These are phyloP conservation scores for Microbotryum saponariae DNA, from an alignment of 1,284 basidiomycete species.

Conservation along the genomic window DNA sequence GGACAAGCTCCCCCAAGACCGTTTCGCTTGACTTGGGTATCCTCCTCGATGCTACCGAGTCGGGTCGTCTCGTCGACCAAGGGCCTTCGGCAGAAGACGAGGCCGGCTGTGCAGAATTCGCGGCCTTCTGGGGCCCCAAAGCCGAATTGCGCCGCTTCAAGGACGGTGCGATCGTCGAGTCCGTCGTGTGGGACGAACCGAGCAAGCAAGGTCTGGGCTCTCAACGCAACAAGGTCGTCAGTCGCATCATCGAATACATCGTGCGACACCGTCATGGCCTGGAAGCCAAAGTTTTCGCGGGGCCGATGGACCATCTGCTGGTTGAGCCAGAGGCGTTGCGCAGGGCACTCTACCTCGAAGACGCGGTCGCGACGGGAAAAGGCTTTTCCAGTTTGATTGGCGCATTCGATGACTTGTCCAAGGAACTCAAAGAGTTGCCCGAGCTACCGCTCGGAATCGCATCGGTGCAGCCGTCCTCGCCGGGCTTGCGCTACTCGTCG, in stretches of 20 bases:
- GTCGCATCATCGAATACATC: constrained; percentile 64
- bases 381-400: constrained; percentile 65
- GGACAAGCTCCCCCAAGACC: constrained; percentile 42
- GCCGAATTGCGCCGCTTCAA: constrained; percentile 95
- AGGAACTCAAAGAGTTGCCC: constrained; percentile 64
- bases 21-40: constrained; percentile 57
- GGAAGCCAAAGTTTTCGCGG: constrained; percentile 47
- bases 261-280: constrained; percentile 68
- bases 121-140: constrained; percentile 82
- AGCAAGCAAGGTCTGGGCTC: constrained; percentile 49
- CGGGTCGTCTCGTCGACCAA: constrained; percentile 76
- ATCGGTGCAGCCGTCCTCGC: constrained; percentile 65
- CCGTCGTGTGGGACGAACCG: constrained; percentile 75
- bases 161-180: constrained; percentile 85
- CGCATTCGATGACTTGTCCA: constrained; percentile 74
- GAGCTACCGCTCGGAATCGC: constrained; percentile 71
- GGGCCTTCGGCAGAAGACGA: constrained; percentile 66
- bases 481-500: constrained; percentile 75
- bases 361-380: constrained; percentile 36
- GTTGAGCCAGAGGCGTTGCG: constrained; percentile 42
- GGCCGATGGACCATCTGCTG: constrained; percentile 58
- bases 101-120: constrained; percentile 54
- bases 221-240: constrained; percentile 66
- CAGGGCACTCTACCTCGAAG: constrained; percentile 38
- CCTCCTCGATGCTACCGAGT: constrained; percentile 60